Evolutionary conservation across 1,139 yeast species (phyloP).

Genomic region (Debaryomyces subglobosus): DNA sequence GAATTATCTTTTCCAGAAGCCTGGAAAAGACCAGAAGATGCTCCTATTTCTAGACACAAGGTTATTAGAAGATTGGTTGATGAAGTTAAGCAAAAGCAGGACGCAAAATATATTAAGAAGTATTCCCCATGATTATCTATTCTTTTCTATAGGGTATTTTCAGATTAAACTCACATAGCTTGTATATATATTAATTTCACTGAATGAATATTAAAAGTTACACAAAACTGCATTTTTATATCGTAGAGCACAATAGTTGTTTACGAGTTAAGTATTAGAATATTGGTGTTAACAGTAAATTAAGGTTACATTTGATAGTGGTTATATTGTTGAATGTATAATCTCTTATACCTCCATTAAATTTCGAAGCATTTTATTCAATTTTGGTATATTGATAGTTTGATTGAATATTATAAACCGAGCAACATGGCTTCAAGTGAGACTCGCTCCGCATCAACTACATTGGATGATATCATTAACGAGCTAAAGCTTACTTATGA

Average conservation of each 20-base stretch:
- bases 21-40: conserved; percentile 83
- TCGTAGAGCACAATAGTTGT: neutral
- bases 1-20: conserved; percentile 67
- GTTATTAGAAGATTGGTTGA: conserved; percentile 39
- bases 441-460: conserved; percentile 39
- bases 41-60: conserved; percentile 46
- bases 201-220: neutral
- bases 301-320: neutral
- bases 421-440: conserved; percentile 17
- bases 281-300: neutral
- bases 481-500: conserved; percentile 61
- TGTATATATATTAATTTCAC: conserved; percentile 10
- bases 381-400: neutral
- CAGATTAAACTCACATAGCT: conserved; percentile 1
- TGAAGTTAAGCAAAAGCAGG: conserved; percentile 36
- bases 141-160: neutral
- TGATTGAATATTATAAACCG: conserved; percentile 1
- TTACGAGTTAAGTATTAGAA: neutral
- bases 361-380: neutral
- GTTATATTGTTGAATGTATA: neutral
- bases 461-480: conserved; percentile 55
- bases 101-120: conserved; percentile 30
- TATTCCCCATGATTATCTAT: conserved; percentile 15
- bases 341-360: neutral
- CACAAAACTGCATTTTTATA: neutral